Conservation (phyloP, 805 yeast species). For the Pachysolen tannophilus region DNA sequence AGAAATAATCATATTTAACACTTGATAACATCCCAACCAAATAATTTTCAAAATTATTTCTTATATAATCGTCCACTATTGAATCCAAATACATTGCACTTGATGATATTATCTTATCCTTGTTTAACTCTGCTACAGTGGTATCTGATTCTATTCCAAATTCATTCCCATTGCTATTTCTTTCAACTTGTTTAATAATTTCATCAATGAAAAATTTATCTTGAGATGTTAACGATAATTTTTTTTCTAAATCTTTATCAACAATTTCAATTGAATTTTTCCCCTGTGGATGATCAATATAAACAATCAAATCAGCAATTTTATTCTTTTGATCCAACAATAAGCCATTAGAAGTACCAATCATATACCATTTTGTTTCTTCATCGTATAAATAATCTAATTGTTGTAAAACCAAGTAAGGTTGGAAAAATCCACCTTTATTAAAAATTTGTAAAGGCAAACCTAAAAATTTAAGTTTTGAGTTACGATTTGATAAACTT, state of each 20-base stretch:
- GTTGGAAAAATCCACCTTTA: conserved; percentile 81
- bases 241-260: conserved; percentile 31
- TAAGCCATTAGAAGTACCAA: conserved; percentile 85
- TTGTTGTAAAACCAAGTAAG: conserved; percentile 92
- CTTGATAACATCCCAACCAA: conserved; percentile 67
- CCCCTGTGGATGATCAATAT: conserved; percentile 40
- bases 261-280: conserved; percentile 36
- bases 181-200: conserved; percentile 40
- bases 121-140: neutral
- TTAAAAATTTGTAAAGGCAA: conserved; percentile 83
- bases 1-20: conserved; percentile 59
- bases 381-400: conserved; percentile 58
- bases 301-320: conserved; percentile 64
- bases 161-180: conserved; percentile 22
- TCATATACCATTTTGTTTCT: conserved; percentile 54
- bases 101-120: conserved; percentile 14
- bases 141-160: neutral
- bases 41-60: conserved; percentile 88
- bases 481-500: conserved; percentile 68
- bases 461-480: conserved; percentile 75
- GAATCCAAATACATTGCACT: conserved; percentile 24
- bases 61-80: conserved; percentile 65
- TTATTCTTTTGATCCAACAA: conserved; percentile 55
- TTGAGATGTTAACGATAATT: conserved; percentile 39
- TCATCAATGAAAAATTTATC: conserved; percentile 74